Conservation (phyloP, 257 asterid species). For the Phtheirospermum japonicum region DNA sequence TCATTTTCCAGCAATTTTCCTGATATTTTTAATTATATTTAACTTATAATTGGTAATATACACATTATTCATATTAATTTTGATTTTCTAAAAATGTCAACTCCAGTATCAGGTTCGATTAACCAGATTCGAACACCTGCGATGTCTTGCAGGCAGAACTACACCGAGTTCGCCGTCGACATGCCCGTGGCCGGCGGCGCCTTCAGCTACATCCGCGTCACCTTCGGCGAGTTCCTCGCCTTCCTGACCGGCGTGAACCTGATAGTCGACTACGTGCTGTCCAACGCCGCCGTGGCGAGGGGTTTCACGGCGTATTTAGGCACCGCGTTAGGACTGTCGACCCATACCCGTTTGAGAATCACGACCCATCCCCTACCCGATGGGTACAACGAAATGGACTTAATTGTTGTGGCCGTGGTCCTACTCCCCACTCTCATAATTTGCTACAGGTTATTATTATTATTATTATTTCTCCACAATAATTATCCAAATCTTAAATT, state of each 20-base stretch:
- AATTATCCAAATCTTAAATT: background rate
- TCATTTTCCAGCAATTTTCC: too few species aligned
- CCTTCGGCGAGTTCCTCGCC: conserved; percentile 89
- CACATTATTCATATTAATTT: too few species aligned
- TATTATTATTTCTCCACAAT: background rate
- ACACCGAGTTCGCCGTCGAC: conserved; percentile 95
- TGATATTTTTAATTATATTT: too few species aligned
- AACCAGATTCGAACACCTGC: too few species aligned
- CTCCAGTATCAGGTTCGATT: too few species aligned
- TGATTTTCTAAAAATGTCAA: too few species aligned
- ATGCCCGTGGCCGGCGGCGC: conserved; percentile 99
- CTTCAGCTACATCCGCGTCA: conserved; percentile 86
- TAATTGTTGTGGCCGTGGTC: conserved; percentile 71
- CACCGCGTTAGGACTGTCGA: conserved; percentile 62
- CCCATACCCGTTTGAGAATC: conserved; percentile 46
- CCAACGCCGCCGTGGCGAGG: conserved; percentile 97
- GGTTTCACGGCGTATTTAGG: conserved; percentile 78
- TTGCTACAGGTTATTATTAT: conserved; percentile 68
- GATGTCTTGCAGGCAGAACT: too few species aligned
- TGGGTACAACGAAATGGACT: conserved; percentile 77
- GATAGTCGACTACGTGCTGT: conserved; percentile 76
- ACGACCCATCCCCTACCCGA: conserved; percentile 50
- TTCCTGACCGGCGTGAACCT: conserved; percentile 84
- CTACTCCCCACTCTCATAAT: conserved; percentile 69
- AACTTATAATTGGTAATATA: too few species aligned